Base-by-base conservation (phyloP, 1,139 yeast genomes). In the Scheffersomyces parashehatae region DNA sequence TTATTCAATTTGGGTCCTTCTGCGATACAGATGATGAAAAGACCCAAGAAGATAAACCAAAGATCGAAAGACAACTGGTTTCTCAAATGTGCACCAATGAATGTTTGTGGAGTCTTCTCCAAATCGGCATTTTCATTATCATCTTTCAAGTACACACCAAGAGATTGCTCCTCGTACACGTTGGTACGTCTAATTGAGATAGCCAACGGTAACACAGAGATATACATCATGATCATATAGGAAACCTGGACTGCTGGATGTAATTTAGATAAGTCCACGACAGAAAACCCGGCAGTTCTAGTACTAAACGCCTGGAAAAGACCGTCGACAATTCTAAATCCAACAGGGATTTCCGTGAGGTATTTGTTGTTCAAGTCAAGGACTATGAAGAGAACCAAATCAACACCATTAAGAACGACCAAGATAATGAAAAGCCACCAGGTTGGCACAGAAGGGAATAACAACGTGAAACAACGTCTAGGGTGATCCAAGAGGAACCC, bases 201-300 rank as follows among this genome's bases (percentile, higher is more conserved):
- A 34, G 99, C 99, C 57, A 93, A 72, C 0, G 99, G 99, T 59
- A 91, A 73, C 39, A 93, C 97, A 5, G 98, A 91, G 28, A 95
- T 89, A 68, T 95, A 93, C 99, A 93, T 93, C 98, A 93, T 91
- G 50, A 93, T 77, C 83, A 90, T 78, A 62, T 95, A 95, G 56
- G 95, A 84, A 35, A 93, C 96, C 62, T 89, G 96, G 38, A 93
- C 88, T 0, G 97, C 96, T 0, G 97, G 93, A 58, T 91, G 95
- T 41, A 93, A 70, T 37, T 65, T 62, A 4, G 88, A 70, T 35
- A 93, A 65, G 62, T 85, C 82, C 29, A 91, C 78, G 32, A 86
- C 84, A 0, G 86, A 56, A 53, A 91, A 85, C 0, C 99, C 99
- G 0, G 97, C 96, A 0, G 99, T 93, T 68, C 99, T 81, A 0